Conservation (phyloP, 345 rosid species). For the Gossypium longicalyx region DNA sequence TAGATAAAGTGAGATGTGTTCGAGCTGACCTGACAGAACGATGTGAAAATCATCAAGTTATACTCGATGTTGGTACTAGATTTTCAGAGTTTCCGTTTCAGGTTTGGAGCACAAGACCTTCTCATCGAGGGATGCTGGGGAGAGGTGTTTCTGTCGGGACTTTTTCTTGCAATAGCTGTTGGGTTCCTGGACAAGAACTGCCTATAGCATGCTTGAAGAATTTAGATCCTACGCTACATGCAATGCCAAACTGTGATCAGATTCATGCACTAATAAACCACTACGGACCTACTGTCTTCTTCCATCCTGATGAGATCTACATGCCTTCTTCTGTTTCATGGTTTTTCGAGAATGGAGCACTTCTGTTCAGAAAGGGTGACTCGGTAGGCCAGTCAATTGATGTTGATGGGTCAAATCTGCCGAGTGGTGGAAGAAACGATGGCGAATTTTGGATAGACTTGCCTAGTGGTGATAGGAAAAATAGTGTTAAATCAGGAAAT, state of each 20-base stretch:
- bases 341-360: constrained; percentile 61
- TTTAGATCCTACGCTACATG: constrained; percentile 43
- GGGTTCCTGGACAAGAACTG: constrained; percentile 36
- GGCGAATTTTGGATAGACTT: constrained; percentile 68
- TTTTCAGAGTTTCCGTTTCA: constrained; percentile 40
- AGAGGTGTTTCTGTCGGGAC: constrained; percentile 74
- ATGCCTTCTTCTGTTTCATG: constrained; percentile 72
- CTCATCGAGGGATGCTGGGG: constrained; percentile 53
- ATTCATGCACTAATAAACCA: constrained; percentile 55
- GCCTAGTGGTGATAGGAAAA: constrained; percentile 35
- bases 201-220: constrained; percentile 59
- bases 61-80: constrained; percentile 34
- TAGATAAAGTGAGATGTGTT: constrained; percentile 71
- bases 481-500: constrained; percentile 49
- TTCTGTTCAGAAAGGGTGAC: constrained; percentile 42
- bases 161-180: constrained; percentile 52
- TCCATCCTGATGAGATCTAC: constrained; percentile 55
- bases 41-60: constrained; percentile 44
- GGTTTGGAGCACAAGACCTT: constrained; percentile 67
- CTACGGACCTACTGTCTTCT: constrained; percentile 71
- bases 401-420: constrained; percentile 60
- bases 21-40: constrained; percentile 67
- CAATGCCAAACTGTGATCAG: constrained; percentile 76
- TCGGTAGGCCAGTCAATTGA: constrained; percentile 39
- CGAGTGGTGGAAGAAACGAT: constrained; percentile 61